Conservation (phyloP, 768 basidiomycete species). For the Russula brevipes region DNA sequence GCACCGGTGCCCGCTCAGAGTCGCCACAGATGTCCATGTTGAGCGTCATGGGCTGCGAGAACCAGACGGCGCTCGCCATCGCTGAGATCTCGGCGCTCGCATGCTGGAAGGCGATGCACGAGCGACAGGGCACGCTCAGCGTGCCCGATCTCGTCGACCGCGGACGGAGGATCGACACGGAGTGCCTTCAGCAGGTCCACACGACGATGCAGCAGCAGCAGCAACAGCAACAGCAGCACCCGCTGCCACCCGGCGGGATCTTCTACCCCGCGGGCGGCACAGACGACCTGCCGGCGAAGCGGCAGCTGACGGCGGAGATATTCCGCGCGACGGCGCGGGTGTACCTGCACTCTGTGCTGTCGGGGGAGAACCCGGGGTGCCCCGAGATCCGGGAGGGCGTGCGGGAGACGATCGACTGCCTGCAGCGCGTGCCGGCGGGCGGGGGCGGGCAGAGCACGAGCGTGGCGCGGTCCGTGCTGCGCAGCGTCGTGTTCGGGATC, state of each 20-base stretch:
- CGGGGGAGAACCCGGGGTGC: constrained; percentile 63
- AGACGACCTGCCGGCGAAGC: constrained; percentile 31
- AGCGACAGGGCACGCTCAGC: constrained; percentile 45
- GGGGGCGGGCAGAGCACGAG: neutral
- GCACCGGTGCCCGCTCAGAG: too few species aligned
- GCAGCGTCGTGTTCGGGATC: constrained; percentile 75
- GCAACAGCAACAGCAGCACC: neutral
- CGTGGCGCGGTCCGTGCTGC: constrained; percentile 50
- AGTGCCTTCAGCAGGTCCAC: constrained; percentile 34
- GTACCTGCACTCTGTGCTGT: constrained; percentile 73
- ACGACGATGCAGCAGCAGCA: constrained; percentile 4
- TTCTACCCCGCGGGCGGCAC: constrained; percentile 6
- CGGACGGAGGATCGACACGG: constrained; percentile 48
- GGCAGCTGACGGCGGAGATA: constrained; percentile 39
- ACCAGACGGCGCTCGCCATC: constrained; percentile 70
- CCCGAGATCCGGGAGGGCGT: constrained; percentile 56
- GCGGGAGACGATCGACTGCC: constrained; percentile 46
- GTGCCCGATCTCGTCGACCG: constrained; percentile 53
- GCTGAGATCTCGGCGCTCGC: constrained; percentile 67
- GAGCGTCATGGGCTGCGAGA: constrained; percentile 80
- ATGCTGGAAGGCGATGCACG: constrained; percentile 53
- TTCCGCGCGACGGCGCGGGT: constrained; percentile 73
- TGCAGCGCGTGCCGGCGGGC: constrained; percentile 38
- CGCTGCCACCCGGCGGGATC: neutral
- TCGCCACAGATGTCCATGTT: constrained; percentile 60